A percentile compares a stretch with the other conserved stretches of the same genome.
Conservation (phyloP, 768 basidiomycete species). For the Boletus subparvulus region DNA sequence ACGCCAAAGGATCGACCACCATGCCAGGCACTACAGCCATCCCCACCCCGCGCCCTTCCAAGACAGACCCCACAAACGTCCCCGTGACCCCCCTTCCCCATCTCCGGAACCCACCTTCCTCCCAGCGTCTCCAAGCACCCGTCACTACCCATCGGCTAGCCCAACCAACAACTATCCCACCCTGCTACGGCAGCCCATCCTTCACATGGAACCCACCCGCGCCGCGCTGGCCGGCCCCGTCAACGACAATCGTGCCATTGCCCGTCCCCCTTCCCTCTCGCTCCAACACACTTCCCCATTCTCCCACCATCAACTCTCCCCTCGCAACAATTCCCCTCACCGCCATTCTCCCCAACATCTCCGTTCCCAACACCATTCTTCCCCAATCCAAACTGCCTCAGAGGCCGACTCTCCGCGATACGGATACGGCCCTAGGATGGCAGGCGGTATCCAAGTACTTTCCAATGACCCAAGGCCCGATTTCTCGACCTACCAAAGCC, state of each 20-base stretch:
- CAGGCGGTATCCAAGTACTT: slow-evolving; percentile 27
- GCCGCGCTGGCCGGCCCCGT: not conserved
- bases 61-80: slow-evolving; percentile 26
- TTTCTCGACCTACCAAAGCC: slow-evolving; percentile 13
- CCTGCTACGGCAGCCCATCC: slow-evolving; percentile 21
- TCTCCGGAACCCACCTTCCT: slow-evolving; percentile 11
- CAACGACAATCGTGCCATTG: not conserved
- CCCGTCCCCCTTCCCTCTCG: slow-evolving; percentile 8
- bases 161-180: slow-evolving; percentile 19
- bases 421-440: slow-evolving; percentile 27
- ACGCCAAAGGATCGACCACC: slow-evolving; percentile 47
- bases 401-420: slow-evolving; percentile 18
- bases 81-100: slow-evolving; percentile 15
- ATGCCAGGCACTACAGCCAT: slow-evolving; percentile 11
- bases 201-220: slow-evolving; percentile 12
- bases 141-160: slow-evolving; percentile 24
- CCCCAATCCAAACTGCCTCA: slow-evolving; percentile 4
- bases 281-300: slow-evolving; percentile 14
- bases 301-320: slow-evolving; percentile 6
- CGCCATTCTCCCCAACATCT: slow-evolving; percentile 20
- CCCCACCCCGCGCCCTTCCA: slow-evolving; percentile 4
- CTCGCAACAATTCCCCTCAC: slow-evolving; percentile 19
- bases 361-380: slow-evolving; percentile 13
- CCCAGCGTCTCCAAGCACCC: slow-evolving; percentile 17
- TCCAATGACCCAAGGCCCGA: slow-evolving; percentile 14